Evolutionary conservation across 805 yeast genomes (phyloP).

Genomic region (Metschnikowia picachoensis): DNA sequence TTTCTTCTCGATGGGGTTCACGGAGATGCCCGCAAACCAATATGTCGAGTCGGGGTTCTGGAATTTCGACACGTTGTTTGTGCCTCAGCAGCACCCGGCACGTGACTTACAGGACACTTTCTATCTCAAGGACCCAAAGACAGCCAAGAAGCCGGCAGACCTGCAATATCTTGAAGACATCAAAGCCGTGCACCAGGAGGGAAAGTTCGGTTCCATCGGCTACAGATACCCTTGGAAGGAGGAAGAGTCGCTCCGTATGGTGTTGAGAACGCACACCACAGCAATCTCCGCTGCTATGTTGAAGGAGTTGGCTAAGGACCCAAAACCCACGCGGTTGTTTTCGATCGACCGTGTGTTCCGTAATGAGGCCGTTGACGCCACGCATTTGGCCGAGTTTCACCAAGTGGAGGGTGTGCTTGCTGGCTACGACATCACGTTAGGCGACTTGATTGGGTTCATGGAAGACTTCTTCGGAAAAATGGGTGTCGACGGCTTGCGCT

Average conservation of each 20-base stretch:
- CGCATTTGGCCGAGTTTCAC: constrained; percentile 98
- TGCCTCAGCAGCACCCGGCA: constrained; percentile 99
- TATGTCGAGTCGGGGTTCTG: constrained; percentile 98
- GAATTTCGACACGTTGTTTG: constrained; percentile 95
- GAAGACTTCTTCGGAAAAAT: constrained; percentile 92
- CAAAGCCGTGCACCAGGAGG: constrained; percentile 80
- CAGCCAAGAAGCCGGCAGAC: constrained; percentile 82
- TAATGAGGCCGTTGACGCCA: constrained; percentile 99
- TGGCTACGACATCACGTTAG: constrained; percentile 89
- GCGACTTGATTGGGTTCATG: constrained; percentile 97
- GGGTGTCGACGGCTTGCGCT: constrained; percentile 95
- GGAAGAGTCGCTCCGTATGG: constrained; percentile 86
- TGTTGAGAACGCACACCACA: constrained; percentile 95
- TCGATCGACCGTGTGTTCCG: constrained; percentile 98
- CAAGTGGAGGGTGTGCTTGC: constrained; percentile 99
- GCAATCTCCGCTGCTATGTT: constrained; percentile 89
- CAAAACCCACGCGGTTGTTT: constrained; percentile 86
- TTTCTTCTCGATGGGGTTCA: constrained; percentile 96
- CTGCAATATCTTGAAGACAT: constrained; percentile 71
- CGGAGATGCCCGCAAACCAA: constrained; percentile 98
- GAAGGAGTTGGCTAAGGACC: constrained; percentile 80
- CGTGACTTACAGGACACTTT: constrained; percentile 98
- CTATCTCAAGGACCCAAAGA: constrained; percentile 88
- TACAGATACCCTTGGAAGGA: constrained; percentile 97
- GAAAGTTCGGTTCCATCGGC: constrained; percentile 92